Base-by-base conservation (phyloP, 2,329 filamentous ascomycete genomes). In the Fusarium oligoseptatum region DNA sequence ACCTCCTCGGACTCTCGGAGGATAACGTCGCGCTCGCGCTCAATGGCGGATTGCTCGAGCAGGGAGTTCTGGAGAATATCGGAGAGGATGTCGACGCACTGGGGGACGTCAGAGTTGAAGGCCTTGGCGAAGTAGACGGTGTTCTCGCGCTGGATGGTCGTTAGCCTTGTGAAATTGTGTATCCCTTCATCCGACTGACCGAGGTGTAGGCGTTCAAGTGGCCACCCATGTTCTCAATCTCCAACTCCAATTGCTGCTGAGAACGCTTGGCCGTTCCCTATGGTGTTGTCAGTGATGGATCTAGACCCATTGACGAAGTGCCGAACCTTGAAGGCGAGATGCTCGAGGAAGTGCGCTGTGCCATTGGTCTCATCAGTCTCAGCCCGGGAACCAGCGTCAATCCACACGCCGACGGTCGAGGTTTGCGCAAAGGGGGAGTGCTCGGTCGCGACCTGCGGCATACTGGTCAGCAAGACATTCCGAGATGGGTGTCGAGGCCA, bases 211-310 rank as follows among this genome's bases (percentile, higher is more conserved):
- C 97, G 87, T 99, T 99, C 81, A 99, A 91, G 88, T 99, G 97
- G 77, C 95, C 97, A 85, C 97, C 97, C 94, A 99, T 98, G 89
- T 99, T 99, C 91, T 99, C 97, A 83, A 99, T 98, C 89, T 99
- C 97, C 77, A 99, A 92, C 89, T 99, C 97, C 84, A 99, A 90
- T 88, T 99, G 97, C 84, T 97, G 94, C 87, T 99, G 97, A 77
- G 94, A 95, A 86, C 97, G 92, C 89, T 94, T 97, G 86, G 93
- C 90, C 79, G 97, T 99, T 80, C 97, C 97, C 95, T 95, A 15
- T 37, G 43, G 55, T 57, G 27, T 55, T 70, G 72, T 79, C 71
- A 79, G 75, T 63, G 45, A 72, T 64, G 58, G 11, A 17, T 60
- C 34, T 55, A 24, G 58, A 24, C 48, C 73, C 65, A 79, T 79